Evolutionary conservation across 1,139 yeast species (phyloP), one percentile per base, ranked within the genome.

Genomic region (Pichia norvegensis): DNA sequence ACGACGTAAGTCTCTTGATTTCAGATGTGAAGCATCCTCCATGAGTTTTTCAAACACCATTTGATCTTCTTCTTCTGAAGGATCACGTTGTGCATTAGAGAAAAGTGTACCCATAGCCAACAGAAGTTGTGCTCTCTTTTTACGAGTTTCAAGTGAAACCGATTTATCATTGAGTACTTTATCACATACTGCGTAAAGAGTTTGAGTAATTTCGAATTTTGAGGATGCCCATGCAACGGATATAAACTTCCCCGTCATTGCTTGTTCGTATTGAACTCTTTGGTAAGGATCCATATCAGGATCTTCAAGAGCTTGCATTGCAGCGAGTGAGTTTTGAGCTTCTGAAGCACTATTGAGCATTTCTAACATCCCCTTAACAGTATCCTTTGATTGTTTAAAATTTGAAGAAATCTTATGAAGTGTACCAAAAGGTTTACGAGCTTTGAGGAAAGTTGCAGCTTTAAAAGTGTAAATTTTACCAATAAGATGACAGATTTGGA

Each of bases 261-360:
- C 66, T 46, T 82, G 70, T 59, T 82, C 87, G 58, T 76, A 73
- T 57, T 81, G 83, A 7, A 78, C 81, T 52, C 75, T 76, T 57
- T 76, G 73, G 48, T 68, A 67, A 42, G 69, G 71, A 50, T 75
- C 72, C 46, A 70, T 66, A 21, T 68, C 70, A 35, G 76, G 77
- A 49, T 70, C 72, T 23, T 70, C 73, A 14, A 47, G 42, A 61
- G 81, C 85, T 47, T 86, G 75, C 64, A 83, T 73, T 55, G 90
- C 95, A 62, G 85, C 85, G 80, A 88, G 79, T 5, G 95, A 85
- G 55, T 74, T 73, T 64, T 88, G 95, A 0, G 96, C 97, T 63
- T 92, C 97, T 43, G 86, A 66, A 0, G 97, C 97, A 19, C 85
- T 72, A 2, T 92, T 77, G 10, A 92, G 79, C 20, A 96, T 85